Conservation (phyloP, 495 filamentous ascomycete genomes). For the Aspergillus avenaceus region DNA sequence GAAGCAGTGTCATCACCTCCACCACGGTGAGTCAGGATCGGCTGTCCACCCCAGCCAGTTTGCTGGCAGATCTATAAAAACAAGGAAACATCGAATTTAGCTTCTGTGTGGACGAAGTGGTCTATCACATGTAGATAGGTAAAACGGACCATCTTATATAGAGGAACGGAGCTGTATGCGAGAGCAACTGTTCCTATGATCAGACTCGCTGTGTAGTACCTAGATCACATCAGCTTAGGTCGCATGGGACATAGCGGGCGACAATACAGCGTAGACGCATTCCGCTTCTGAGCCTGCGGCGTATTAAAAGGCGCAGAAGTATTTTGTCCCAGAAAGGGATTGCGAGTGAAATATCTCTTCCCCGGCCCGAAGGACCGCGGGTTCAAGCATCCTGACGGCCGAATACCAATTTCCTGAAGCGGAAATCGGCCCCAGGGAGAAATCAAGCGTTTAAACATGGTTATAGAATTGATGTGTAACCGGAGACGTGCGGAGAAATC, state of each 20-base stretch:
- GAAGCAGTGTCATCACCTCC: constrained; percentile 61
- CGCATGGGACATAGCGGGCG: background rate
- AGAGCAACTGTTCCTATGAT: constrained; percentile 88
- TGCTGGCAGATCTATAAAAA: constrained; percentile 81
- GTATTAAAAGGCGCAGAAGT: constrained; percentile 36
- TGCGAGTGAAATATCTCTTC: constrained; percentile 36
- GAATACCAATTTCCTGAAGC: constrained; percentile 10
- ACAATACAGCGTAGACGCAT: constrained; percentile 41
- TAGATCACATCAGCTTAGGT: constrained; percentile 26
- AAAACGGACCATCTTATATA: constrained; percentile 86
- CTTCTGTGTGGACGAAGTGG: background rate
- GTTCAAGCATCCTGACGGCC: constrained; percentile 11
- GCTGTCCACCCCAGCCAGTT: constrained; percentile 92
- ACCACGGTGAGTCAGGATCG: constrained; percentile 72
- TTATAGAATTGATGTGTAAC: constrained; percentile 12
- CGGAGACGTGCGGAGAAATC: constrained; percentile 9
- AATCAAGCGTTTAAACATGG: constrained; percentile 31
- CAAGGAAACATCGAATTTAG: constrained; percentile 5
- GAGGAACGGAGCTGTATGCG: constrained; percentile 90
- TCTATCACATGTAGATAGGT: background rate
- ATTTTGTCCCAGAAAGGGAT: constrained; percentile 27
- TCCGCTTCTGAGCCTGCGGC: constrained; percentile 38
- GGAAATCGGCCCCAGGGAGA: constrained; percentile 24
- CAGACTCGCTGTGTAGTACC: constrained; percentile 79
- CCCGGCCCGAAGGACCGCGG: constrained; percentile 20